Evolutionary conservation across 2,329 filamentous ascomycete species (phyloP), one percentile per base, ranked within the genome.

Genomic region (Monosporascus sp.): DNA sequence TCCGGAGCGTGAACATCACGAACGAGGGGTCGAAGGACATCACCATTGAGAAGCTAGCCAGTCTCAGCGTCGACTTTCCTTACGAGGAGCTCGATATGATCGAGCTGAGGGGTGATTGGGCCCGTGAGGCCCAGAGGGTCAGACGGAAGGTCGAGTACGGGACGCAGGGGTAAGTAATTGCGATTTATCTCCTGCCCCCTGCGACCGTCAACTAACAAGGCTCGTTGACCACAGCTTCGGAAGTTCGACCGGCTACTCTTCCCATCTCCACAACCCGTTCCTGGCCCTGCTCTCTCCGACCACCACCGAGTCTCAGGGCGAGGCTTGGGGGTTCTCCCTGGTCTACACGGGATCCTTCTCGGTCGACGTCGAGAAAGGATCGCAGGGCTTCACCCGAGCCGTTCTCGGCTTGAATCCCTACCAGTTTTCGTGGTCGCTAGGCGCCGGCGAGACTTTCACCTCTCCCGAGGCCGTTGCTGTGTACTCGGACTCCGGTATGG

Each of bases 231-330:
- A 56, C 43, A 82, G 81, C 6, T 86, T 87, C 63, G 79, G 79
- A 17, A 86, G 82, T 58, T 78, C 74, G 0, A 77, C 76, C 3
- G 84, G 84, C 1, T 87, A 84, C 62, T 82, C 83, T 0, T 86
- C 82, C 0, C 81, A 86, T 58, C 70, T 82, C 1, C 81, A 86
- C 63, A 87, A 87, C 59, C 83, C 84, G 0, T 87, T 87, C 69
- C 72, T 87, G 22, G 75, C 80, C 0, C 67, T 87, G 2, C 73
- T 81, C 0, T 71, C 78, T 3, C 78, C 82, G 0, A 72, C 70
- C 1, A 81, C 84, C 0, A 87, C 83, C 1, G 84, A 87, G 60
- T 76, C 77, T 0, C 73, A 76, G 2, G 84, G 84, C 1, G 77
- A 85, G 38, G 82, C 80, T 7, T 87, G 81, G 75, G 84, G 82